A percentile compares a stretch with the other conserved stretches of the same genome.
phyloP scores from a whole-genome alignment of 495 filamentous ascomycete genomes.

The Penicillium taxi region DNA sequence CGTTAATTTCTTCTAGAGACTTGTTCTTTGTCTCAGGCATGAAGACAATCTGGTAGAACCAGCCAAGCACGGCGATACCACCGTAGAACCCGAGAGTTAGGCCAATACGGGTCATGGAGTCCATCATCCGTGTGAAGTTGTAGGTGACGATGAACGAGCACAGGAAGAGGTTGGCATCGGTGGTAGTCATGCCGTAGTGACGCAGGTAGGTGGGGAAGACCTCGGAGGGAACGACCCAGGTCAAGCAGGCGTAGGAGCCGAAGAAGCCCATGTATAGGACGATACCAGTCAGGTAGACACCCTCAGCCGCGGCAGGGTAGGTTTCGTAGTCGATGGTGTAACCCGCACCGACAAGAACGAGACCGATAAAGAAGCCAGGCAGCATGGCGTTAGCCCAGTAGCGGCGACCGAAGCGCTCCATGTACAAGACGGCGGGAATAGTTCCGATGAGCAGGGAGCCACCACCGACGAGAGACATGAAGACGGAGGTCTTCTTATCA shows the following conservation, averaged over 20 bases:
- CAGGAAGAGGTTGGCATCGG: constrained; percentile 49
- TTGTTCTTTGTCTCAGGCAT: constrained; percentile 59
- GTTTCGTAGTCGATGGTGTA: constrained; percentile 38
- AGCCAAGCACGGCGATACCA: constrained; percentile 49
- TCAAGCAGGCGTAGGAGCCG: constrained; percentile 54
- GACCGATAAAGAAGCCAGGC: constrained; percentile 52
- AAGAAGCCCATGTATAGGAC: constrained; percentile 57
- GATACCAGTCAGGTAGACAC: constrained; percentile 49
- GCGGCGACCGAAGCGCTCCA: constrained; percentile 51
- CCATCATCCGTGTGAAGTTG: constrained; percentile 53
- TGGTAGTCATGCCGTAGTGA: constrained; percentile 51
- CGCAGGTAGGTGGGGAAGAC: constrained; percentile 56
- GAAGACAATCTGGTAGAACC: constrained; percentile 53
- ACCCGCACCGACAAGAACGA: constrained; percentile 47
- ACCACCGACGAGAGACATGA: constrained; percentile 57
- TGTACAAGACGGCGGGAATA: constrained; percentile 51
- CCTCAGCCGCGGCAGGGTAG: constrained; percentile 36
- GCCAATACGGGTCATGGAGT: constrained; percentile 48
- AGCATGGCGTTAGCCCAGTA: constrained; percentile 57
- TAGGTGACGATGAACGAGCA: constrained; percentile 57
- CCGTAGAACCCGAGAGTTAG: constrained; percentile 54
- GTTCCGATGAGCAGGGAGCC: constrained; percentile 49
- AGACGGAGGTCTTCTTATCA: constrained; percentile 40
- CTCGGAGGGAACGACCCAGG: constrained; percentile 54
- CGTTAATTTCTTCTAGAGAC: constrained; percentile 55